Evolutionary conservation across 2,329 filamentous ascomycete genomes (phyloP), one percentile per base, ranked within the genome.

Genomic region (Trichoderma sp.): DNA sequence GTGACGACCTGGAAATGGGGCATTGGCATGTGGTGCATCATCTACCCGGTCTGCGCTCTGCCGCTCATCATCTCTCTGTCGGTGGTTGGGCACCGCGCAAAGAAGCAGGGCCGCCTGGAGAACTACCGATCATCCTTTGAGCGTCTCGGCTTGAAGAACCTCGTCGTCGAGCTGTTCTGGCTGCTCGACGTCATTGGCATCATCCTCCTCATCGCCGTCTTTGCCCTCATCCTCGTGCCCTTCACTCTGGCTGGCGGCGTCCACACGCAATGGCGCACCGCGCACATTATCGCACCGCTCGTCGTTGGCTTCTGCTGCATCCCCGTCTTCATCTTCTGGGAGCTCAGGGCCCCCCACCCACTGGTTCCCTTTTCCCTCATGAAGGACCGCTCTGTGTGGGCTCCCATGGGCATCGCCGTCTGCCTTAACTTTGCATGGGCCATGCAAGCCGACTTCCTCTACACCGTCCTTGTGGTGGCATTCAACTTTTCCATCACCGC

Each of bases 361-460:
- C 81, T 89, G 68, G 75, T 88, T 1, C 87, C 87, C 5, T 88
- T 89, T 75, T 64, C 77, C 63, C 78, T 88, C 2, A 79, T 90
- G 70, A 86, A 83, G 74, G 86, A 90, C 71, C 85, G 88, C 24
- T 81, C 80, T n/a, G 82, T 89, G 28, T 89, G 87, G 85, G 85
- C 80, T 5, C 81, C 87, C 5, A 74, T 90, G 34, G 85, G 83
- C 3, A 87, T 90, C 50, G 86, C 81, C 9, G 67, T 80, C 54
- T 75, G 83, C 70, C 78, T 86, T 70, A 85, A 84, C 76, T 85
- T 83, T 70, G 74, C 82, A 19, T 89, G 86, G 86, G 83, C 82
- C 67, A 80, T 88, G 74, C 87, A 90, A 73, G 85, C 83, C 24
- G 84, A 88, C 71, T 89, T 84, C 73, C 80, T 90, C 3, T 89